Evolutionary conservation across 768 basidiomycete species (phyloP).

Genomic region (Fibroporia radiculosa): DNA sequence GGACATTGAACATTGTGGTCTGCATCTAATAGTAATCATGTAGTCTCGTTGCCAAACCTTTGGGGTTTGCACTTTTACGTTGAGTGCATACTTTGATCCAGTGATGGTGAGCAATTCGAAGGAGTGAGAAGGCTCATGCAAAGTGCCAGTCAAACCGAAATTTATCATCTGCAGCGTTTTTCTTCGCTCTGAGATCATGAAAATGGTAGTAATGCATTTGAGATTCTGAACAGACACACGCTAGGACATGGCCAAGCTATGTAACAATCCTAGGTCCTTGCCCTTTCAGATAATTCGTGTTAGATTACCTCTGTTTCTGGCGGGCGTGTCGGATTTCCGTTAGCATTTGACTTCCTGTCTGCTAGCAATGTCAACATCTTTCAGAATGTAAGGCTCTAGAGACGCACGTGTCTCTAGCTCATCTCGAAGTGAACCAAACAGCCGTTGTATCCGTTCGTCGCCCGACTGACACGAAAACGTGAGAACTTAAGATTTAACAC

Average conservation of each 20-base stretch:
- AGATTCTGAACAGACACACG: too few species aligned
- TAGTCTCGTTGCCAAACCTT: background rate
- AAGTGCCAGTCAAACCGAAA: too few species aligned
- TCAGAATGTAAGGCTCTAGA: constrained; percentile 4
- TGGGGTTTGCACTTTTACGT: too few species aligned
- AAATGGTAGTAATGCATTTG: too few species aligned
- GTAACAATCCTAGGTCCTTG: too few species aligned
- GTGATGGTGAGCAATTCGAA: too few species aligned
- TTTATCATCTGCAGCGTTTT: too few species aligned
- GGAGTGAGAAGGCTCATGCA: too few species aligned
- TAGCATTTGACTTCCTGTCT: background rate
- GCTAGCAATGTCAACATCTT: too few species aligned
- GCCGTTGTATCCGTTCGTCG: constrained; percentile 73
- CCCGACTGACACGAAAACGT: constrained; percentile 47
- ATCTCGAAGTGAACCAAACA: constrained; percentile 76
- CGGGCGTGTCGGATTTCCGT: background rate
- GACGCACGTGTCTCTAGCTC: constrained; percentile 62
- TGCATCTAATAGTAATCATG: background rate
- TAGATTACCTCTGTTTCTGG: constrained; percentile 1
- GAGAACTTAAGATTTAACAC: constrained; percentile 2
- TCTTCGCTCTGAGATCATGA: too few species aligned
- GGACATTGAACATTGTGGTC: background rate
- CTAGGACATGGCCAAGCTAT: too few species aligned
- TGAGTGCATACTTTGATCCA: too few species aligned
- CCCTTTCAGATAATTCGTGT: background rate